Percentiles rank a stretch among this genome's conserved stretches.
These are phyloP conservation scores for Podospora appendiculata DNA, from an alignment of 495 filamentous ascomycete genomes.

Conservation along the genomic window DNA sequence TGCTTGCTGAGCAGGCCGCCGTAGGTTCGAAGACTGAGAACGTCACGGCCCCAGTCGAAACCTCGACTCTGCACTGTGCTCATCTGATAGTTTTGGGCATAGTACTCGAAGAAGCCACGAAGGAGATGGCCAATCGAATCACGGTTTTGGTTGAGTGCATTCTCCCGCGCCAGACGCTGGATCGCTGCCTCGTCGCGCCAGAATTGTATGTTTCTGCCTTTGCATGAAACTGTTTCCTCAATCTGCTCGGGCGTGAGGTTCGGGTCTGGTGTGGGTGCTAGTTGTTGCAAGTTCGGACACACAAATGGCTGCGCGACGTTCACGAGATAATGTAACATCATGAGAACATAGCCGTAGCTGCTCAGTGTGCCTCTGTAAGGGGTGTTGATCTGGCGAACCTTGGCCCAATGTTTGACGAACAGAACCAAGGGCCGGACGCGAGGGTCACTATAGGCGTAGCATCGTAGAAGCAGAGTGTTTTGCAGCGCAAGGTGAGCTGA, in stretches of 20 bases:
- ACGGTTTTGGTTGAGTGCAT: constrained; percentile 49
- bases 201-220: constrained; percentile 56
- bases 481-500: constrained; percentile 68
- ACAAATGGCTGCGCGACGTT: constrained; percentile 71
- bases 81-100: constrained; percentile 45
- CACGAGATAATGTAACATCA: constrained; percentile 85
- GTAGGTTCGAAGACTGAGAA: constrained; percentile 61
- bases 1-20: constrained; percentile 62
- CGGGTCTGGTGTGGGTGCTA: constrained; percentile 35
- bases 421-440: constrained; percentile 68
- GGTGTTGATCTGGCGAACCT: constrained; percentile 68
- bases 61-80: constrained; percentile 29
- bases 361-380: constrained; percentile 76
- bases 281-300: constrained; percentile 66
- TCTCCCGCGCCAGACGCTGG: constrained; percentile 36
- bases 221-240: constrained; percentile 34
- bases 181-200: constrained; percentile 63
- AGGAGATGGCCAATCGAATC: constrained; percentile 58
- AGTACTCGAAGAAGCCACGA: constrained; percentile 77
- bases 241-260: constrained; percentile 30
- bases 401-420: constrained; percentile 82
- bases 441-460: constrained; percentile 65
- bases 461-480: constrained; percentile 70
- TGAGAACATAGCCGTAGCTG: constrained; percentile 83
- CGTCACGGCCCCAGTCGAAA: constrained; percentile 65